Base-by-base conservation (phyloP, 805 yeast species). In the Ogataea naganishii region DNA sequence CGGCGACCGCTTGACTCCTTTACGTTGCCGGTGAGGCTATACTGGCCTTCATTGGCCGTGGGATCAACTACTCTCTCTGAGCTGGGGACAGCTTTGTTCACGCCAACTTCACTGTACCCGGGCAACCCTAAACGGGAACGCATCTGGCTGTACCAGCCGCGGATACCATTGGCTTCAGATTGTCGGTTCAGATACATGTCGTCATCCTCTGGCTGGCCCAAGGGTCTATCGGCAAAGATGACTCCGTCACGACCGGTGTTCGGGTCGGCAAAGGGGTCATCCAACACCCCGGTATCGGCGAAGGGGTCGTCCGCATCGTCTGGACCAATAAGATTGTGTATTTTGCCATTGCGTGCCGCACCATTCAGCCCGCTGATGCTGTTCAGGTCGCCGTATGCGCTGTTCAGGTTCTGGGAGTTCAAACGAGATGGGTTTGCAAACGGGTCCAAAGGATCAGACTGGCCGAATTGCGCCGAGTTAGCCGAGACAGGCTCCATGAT, bases 111-210 rank as follows among this genome's bases (percentile, higher is more conserved):
- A 23, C 38, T 41, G 31, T 53, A 51, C 13, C 39, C 34, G 3
- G 49, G 36, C 6, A 46, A 37, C 6, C 52, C 51, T 26, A 54
- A 39, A 20, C 41, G 48, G 6, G 41, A 32, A 23, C 43, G 47
- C 17, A 54, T 27, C 20, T 52, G 49, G 14, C 46, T 43, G 23
- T 51, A 53, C 14, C 50, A 38, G n/a, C 52, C 51, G 30, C 44
- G 41, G 28, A 51, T 36, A 10, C 57, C 56, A 13, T 32, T 29
- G 15, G n/a, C 17, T 6, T 18, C 29, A 3, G 19, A 8, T 14
- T 24, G 21, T 9, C 35, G 24, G 18, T 30, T 27, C n/a, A 19
- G 15, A 26, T 34, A 38, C 20, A 29, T 9, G 16, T 32, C 37
- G 14, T 40, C 49, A n/a, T 36, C 33, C 12, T 41, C 41, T 19